phyloP scores from a whole-genome alignment of 176 grass and related monocot species.

The Phoenix roebelenii region DNA sequence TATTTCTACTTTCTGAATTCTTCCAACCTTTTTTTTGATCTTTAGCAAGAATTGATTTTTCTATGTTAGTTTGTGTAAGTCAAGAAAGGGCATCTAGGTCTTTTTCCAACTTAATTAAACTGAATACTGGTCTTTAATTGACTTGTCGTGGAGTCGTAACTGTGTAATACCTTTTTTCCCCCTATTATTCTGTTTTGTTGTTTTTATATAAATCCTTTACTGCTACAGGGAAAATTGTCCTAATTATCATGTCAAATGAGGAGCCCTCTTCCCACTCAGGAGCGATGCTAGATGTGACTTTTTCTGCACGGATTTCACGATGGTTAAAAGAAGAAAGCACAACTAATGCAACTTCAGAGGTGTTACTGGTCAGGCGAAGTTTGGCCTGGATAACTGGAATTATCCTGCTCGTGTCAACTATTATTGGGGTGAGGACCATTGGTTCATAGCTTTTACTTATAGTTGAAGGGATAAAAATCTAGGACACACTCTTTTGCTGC shows the following conservation, averaged over 20 bases:
- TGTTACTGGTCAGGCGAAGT: conserved; percentile 48
- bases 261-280: conserved; percentile 27
- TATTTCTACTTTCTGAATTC: no score
- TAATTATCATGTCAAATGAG: conserved; percentile 47
- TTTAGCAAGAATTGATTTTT: no score
- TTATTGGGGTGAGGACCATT: conserved; percentile 69
- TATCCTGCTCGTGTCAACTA: conserved; percentile 76
- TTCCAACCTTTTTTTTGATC: no score
- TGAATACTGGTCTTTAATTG: no score
- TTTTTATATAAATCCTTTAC: background rate
- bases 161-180: background rate
- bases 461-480: no score
- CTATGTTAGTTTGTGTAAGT: no score
- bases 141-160: no score
- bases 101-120: no score
- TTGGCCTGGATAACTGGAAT: conserved; percentile 91
- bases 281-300: conserved; percentile 47
- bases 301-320: conserved; percentile 56
- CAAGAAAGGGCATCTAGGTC: no score
- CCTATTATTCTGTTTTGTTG: background rate
- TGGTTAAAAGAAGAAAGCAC: conserved; percentile 51
- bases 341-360: conserved; percentile 22
- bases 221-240: conserved; percentile 67
- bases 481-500: no score
- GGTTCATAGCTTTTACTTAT: conserved; percentile 5